phyloP scores from a whole-genome alignment of 2,329 filamentous ascomycete species.

The Boeremia lycopersici region DNA sequence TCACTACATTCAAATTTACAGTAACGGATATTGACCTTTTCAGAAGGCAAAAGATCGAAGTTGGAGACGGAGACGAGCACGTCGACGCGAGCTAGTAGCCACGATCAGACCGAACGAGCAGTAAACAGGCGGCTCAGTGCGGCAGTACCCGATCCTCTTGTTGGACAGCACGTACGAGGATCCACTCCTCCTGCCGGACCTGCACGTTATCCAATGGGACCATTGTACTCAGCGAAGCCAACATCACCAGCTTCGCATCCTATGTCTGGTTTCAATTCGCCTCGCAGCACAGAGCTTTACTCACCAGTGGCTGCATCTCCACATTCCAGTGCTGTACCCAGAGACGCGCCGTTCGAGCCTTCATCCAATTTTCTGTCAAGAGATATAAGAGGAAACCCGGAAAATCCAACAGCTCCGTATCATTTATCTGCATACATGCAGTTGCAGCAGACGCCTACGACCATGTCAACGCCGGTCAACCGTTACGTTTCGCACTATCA shows the following conservation, averaged over 20 bases:
- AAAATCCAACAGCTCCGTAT: constrained; percentile 24
- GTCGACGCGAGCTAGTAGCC: constrained; percentile 39
- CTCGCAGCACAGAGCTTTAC: constrained; percentile 40
- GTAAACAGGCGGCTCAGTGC: constrained; percentile 36
- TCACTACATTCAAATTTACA: background rate
- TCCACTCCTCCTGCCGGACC: constrained; percentile 36
- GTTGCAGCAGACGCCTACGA: constrained; percentile 13
- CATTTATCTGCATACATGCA: constrained; percentile 25
- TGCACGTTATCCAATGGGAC: constrained; percentile 33
- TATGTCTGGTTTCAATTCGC: constrained; percentile 43
- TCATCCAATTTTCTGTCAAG: constrained; percentile 24
- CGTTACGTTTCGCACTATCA: constrained; percentile 28
- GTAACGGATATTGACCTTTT: constrained; percentile 25
- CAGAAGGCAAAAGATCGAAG: constrained; percentile 53
- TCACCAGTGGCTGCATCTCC: constrained; percentile 45
- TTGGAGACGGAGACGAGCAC: constrained; percentile 47
- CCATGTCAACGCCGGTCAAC: constrained; percentile 3
- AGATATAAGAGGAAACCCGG: constrained; percentile 28
- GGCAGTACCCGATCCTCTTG: constrained; percentile 28
- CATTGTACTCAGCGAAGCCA: constrained; percentile 37
- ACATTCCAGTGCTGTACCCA: constrained; percentile 33
- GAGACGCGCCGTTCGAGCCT: constrained; percentile 35
- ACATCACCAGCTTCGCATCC: constrained; percentile 41
- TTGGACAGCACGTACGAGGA: constrained; percentile 29
- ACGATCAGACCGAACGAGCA: constrained; percentile 38